These are phyloP conservation scores for Macaranga tanarius DNA, from an alignment of 441 rosid genomes.

Conservation along the genomic window DNA sequence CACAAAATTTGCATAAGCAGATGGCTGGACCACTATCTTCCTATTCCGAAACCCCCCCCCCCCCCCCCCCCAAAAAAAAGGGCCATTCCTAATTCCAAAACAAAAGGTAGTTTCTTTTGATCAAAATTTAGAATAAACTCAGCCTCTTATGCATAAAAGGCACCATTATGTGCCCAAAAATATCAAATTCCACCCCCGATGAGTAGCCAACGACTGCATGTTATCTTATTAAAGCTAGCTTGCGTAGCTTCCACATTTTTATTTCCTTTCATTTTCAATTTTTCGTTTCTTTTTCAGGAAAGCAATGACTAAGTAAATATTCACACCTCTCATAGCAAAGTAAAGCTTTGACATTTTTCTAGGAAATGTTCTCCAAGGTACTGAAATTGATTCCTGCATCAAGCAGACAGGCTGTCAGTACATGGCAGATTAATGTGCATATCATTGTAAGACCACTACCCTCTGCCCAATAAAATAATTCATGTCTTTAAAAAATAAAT, in stretches of 20 bases:
- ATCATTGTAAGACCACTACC: background rate
- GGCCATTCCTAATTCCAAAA: background rate
- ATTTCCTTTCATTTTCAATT: background rate
- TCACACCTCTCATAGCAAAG: constrained; percentile 79
- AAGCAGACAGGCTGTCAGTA: constrained; percentile 6
- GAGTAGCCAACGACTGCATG: background rate
- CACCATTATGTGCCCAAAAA: background rate
- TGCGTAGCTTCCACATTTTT: background rate
- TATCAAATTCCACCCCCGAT: background rate
- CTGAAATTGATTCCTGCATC: constrained; percentile 61
- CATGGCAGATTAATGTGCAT: background rate
- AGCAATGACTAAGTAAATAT: background rate
- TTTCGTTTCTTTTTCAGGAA: background rate
- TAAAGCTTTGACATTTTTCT: constrained; percentile 65
- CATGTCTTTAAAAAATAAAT: background rate
- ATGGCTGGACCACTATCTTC: background rate
- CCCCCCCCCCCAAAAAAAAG: no score
- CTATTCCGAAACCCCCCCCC: background rate
- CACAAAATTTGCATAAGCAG: background rate
- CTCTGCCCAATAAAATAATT: background rate
- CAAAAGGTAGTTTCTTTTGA: background rate
- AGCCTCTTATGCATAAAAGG: background rate
- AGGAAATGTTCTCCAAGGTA: constrained; percentile 69
- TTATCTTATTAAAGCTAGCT: background rate
- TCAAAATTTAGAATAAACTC: background rate